A percentile compares a stretch with the other conserved stretches of the same genome.
These are phyloP conservation scores for Lodderomyces beijingensis DNA, from an alignment of 1,139 yeast species.

Conservation along the genomic window DNA sequence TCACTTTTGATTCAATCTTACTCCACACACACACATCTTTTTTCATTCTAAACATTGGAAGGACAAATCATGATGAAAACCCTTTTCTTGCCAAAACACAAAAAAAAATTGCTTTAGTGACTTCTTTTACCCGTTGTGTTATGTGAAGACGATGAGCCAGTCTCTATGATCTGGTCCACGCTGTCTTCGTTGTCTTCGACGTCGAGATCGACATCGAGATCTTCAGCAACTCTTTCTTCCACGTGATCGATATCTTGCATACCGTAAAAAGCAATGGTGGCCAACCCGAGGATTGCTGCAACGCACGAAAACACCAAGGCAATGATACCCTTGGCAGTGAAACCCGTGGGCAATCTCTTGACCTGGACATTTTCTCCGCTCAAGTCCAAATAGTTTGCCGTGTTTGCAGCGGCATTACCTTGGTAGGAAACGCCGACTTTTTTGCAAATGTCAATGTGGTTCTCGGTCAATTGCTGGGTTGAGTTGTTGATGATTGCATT, in stretches of 20 bases:
- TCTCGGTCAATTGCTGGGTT: constrained; percentile 35
- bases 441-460: constrained; percentile 46
- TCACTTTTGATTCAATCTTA: too few relatives aligned
- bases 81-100: too few relatives aligned
- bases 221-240: constrained; percentile 54
- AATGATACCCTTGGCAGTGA: constrained; percentile 62
- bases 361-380: constrained; percentile 55
- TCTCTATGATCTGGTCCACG: constrained; percentile 6
- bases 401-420: constrained; percentile 71
- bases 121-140: neutral
- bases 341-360: constrained; percentile 63
- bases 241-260: constrained; percentile 61
- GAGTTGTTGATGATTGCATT: constrained; percentile 37
- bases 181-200: constrained; percentile 30
- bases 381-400: constrained; percentile 48
- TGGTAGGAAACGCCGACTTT: constrained; percentile 35
- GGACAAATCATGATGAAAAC: too few relatives aligned
- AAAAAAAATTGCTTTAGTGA: neutral
- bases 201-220: constrained; percentile 50
- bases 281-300: constrained; percentile 55
- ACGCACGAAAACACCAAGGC: constrained; percentile 55
- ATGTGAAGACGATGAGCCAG: constrained; percentile 1
- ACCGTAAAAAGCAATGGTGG: constrained; percentile 55
- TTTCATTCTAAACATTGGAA: neutral
- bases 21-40: constrained; percentile 21